A percentile compares a stretch with the other conserved stretches of the same genome.
phyloP scores from a whole-genome alignment of 495 filamentous ascomycete species.

The Collariella sp. region DNA sequence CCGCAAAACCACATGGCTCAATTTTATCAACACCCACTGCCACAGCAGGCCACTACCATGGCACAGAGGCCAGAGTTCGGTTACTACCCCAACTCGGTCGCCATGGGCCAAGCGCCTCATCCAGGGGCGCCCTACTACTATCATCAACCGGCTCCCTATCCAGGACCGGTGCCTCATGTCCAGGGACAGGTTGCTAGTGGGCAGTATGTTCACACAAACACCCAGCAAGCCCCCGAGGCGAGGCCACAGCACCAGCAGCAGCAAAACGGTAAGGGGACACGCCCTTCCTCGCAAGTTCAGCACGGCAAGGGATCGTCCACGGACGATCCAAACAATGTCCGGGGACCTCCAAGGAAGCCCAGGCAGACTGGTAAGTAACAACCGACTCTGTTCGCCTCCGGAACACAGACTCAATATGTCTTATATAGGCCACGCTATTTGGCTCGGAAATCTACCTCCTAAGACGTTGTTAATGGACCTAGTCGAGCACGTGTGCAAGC shows the following conservation, averaged over 20 bases:
- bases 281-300: neutral
- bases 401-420: neutral
- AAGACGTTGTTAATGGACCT: constrained; percentile 68
- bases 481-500: constrained; percentile 84
- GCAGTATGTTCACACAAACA: constrained; percentile 21
- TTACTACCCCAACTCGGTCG: constrained; percentile 32
- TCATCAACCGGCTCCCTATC: constrained; percentile 23
- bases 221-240: constrained; percentile 6
- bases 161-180: constrained; percentile 20
- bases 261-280: neutral
- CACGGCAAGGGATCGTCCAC: constrained; percentile 18
- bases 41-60: constrained; percentile 26
- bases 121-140: constrained; percentile 34
- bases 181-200: constrained; percentile 25
- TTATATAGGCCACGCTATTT: constrained; percentile 70
- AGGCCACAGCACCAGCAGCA: constrained; percentile 10
- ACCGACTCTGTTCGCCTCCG: neutral
- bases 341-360: constrained; percentile 87
- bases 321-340: constrained; percentile 46
- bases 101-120: constrained; percentile 31
- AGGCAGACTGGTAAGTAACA: constrained; percentile 55
- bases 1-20: constrained; percentile 34
- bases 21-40: constrained; percentile 32
- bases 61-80: constrained; percentile 25
- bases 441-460: constrained; percentile 91